Evolutionary conservation across 345 rosid species (phyloP).

Genomic region (Rhodomyrtus tomentosa): DNA sequence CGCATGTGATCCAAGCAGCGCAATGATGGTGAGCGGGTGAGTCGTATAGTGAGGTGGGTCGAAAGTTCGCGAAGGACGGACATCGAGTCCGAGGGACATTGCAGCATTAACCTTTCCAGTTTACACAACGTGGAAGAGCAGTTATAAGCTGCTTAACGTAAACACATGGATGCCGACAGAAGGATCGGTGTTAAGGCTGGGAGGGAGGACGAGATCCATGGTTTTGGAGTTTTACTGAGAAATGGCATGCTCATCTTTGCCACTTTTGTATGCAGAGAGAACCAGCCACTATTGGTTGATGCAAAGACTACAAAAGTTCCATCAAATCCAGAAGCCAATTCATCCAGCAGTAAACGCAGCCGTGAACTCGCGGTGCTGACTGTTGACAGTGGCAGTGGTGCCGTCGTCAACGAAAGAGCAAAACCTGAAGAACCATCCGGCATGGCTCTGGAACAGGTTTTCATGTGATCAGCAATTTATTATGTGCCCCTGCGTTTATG

Average conservation of each 20-base stretch:
- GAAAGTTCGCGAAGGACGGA: slow-evolving; percentile 9
- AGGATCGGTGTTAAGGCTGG: background rate
- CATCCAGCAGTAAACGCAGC: background rate
- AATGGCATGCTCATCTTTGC: too few relatives aligned
- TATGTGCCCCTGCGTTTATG: background rate
- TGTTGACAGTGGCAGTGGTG: background rate
- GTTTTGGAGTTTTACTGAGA: background rate
- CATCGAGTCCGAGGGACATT: slow-evolving; percentile 5
- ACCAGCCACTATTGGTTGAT: too few relatives aligned
- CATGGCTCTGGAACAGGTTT: too few relatives aligned
- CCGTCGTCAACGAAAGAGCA: background rate
- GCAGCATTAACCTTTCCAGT: slow-evolving; percentile 9
- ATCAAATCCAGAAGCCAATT: background rate
- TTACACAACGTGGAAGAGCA: background rate
- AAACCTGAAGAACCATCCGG: background rate
- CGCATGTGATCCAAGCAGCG: slow-evolving; percentile 13
- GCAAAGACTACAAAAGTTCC: too few relatives aligned
- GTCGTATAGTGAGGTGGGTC: background rate
- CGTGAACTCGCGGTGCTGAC: background rate
- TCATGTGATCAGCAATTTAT: background rate
- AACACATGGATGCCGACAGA: background rate
- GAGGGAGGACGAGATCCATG: background rate
- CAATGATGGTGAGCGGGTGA: slow-evolving; percentile 6
- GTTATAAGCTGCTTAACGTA: too few relatives aligned
- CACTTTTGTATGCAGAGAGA: too few relatives aligned